phyloP scores from a whole-genome alignment of 1,139 yeast genomes.

The Zygosaccharomyces sapae region DNA sequence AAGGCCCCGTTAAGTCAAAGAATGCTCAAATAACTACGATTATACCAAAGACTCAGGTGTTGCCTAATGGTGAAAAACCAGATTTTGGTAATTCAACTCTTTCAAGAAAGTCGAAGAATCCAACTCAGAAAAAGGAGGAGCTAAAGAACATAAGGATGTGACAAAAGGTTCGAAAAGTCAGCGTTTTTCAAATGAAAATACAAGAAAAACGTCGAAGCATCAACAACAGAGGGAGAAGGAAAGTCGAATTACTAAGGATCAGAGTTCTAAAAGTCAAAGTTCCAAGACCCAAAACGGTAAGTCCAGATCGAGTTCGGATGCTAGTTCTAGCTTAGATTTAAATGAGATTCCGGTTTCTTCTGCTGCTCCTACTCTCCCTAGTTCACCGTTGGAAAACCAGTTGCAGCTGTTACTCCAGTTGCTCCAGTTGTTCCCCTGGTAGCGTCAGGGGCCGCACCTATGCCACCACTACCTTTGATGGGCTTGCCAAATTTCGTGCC shows the following conservation, averaged over 20 bases:
- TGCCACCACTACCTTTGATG: constrained; percentile 1
- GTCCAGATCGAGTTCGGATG: not conserved
- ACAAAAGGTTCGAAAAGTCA: constrained; percentile 25
- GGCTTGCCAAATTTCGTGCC: not conserved
- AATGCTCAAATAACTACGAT: constrained; percentile 15
- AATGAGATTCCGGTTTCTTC: not conserved
- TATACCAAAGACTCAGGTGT: constrained; percentile 23
- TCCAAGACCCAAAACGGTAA: too few species aligned
- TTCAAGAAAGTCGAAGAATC: constrained; percentile 9
- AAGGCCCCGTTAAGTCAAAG: constrained; percentile 15
- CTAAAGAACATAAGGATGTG: constrained; percentile 14
- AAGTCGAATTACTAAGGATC: constrained; percentile 2
- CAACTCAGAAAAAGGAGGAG: constrained; percentile 3
- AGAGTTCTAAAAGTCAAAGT: too few species aligned
- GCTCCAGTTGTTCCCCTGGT: too few species aligned
- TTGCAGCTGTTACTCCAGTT: not conserved
- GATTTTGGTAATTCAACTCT: constrained; percentile 26
- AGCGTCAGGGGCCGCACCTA: not conserved
- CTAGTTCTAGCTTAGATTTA: not conserved
- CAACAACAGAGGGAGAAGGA: not conserved
- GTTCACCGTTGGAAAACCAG: constrained; percentile 7
- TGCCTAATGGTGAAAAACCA: constrained; percentile 34
- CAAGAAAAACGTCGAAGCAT: not conserved
- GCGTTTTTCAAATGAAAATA: constrained; percentile 13
- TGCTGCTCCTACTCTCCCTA: constrained; percentile 3